A percentile compares a stretch with the other conserved stretches of the same genome.
These are phyloP conservation scores for Cyberlindnera maritima DNA, from an alignment of 805 yeast species.

Conservation along the genomic window DNA sequence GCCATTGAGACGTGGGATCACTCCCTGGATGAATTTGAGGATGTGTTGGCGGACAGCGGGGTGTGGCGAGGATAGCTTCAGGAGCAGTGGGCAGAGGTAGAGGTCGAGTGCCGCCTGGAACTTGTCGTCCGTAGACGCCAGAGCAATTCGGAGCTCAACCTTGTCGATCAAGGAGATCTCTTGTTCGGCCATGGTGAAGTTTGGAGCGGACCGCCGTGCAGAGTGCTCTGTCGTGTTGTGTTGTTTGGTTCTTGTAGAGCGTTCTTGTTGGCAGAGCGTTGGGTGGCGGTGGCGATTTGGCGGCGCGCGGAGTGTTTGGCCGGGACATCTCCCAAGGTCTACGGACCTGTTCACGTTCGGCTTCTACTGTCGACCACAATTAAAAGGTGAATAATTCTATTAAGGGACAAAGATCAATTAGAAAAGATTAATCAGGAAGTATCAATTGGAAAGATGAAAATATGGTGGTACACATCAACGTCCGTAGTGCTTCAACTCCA, in stretches of 20 bases:
- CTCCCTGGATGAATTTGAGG: slow-evolving; percentile 60
- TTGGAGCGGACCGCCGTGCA: not conserved
- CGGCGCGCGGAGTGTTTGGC: not conserved
- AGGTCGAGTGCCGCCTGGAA: slow-evolving; percentile 56
- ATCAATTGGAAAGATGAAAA: not conserved
- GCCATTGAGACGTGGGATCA: slow-evolving; percentile 64
- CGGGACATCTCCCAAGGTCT: not conserved
- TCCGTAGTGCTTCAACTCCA: slow-evolving; percentile 58
- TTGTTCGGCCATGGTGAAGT: slow-evolving; percentile 27
- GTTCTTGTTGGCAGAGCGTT: not conserved
- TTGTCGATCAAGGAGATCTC: slow-evolving; percentile 66
- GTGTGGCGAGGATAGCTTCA: slow-evolving; percentile 75
- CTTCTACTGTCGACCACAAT: too few relatives aligned
- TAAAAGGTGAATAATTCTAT: not conserved
- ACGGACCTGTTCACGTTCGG: too few relatives aligned
- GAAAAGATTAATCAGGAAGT: not conserved
- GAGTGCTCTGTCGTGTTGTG: not conserved
- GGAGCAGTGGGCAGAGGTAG: slow-evolving; percentile 72
- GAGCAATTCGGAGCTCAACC: slow-evolving; percentile 78
- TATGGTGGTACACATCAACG: slow-evolving; percentile 25
- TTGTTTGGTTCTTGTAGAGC: not conserved
- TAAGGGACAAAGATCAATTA: not conserved
- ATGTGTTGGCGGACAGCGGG: slow-evolving; percentile 65
- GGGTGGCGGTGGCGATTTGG: slow-evolving; percentile 2
- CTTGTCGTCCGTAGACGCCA: slow-evolving; percentile 66